Base-by-base conservation (phyloP, 805 yeast species). In the Lipomyces yamanashiensis region DNA sequence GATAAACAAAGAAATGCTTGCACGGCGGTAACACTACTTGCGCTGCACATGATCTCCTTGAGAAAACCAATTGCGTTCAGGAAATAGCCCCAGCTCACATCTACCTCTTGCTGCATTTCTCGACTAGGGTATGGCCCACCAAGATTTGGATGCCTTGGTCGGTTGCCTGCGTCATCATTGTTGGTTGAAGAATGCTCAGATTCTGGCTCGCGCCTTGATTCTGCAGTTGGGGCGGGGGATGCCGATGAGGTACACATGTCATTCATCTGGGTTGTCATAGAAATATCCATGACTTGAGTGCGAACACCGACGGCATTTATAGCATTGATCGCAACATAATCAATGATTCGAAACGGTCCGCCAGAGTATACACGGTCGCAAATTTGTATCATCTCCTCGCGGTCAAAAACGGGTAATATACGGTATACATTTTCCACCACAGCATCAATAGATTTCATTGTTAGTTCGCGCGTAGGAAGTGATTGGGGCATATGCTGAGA, bases 301-400 rank as follows among this genome's bases (percentile, higher is more conserved):
- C 64, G 61, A 37, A 56, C n/a, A 2, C 64, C 62, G 28, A 54
- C n/a, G 44, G 67, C 67, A 19, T 64, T 17, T 7, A 66, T 59
- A 5, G 64, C 67, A 19, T 59, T 58, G 33, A 62, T 7, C 10
- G 69, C 51, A 23, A 34, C 48, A 37, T 66, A 66, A n/a, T 66
- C 62, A 7, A 55, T 33, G 12, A 66, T 47, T 34, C 56, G 53
- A 37, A 19, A 63, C 1, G 55, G 41, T 9, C 36, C 23, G n/a
- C 52, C 60, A 2, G 44, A 36, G 48, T 66, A 66, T 12, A 66
- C 63, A 5, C 41, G 40, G 5, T 60, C 55, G 19, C 45, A 19
- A 2, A 66, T 41, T 17, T 53, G 51, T 23, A n/a, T 17, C 54
- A 55, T 39, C 40, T 66, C 69, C 21, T 56, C 58, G 7, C 33